phyloP scores from a whole-genome alignment of 805 yeast genomes.

The Jamesozyma lodderae region DNA sequence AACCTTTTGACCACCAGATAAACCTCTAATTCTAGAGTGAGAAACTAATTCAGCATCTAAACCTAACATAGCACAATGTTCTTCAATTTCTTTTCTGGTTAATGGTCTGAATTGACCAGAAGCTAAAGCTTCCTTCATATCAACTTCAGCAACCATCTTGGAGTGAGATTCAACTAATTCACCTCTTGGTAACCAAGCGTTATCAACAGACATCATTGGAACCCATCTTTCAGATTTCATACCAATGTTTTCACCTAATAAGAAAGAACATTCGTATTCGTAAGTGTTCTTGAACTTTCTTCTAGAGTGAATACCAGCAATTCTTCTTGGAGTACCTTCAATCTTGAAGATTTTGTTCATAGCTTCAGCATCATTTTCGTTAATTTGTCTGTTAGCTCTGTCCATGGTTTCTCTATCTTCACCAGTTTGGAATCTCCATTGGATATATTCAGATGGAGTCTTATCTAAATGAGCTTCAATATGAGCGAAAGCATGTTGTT shows the following conservation, averaged over 20 bases:
- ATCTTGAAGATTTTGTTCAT: conserved; percentile 99
- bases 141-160: conserved; percentile 99
- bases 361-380: conserved; percentile 92
- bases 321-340: conserved; percentile 98
- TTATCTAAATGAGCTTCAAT: conserved; percentile 97
- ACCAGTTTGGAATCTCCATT: conserved; percentile 99
- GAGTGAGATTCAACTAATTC: conserved; percentile 94
- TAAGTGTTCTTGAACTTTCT: conserved; percentile 99
- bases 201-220: conserved; percentile 98
- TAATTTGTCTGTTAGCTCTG: conserved; percentile 98
- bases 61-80: conserved; percentile 97
- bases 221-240: conserved; percentile 99
- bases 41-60: conserved; percentile 98
- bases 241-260: conserved; percentile 96
- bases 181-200: conserved; percentile 99
- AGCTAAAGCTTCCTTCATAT: conserved; percentile 99
- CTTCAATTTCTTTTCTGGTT: conserved; percentile 99
- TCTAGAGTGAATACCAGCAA: conserved; percentile 88
- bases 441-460: conserved; percentile 99
- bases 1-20: conserved; percentile 99
- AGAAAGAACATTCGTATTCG: conserved; percentile 98
- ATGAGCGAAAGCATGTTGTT: conserved; percentile 99
- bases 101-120: conserved; percentile 99
- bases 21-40: conserved; percentile 99
- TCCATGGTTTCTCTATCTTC: conserved; percentile 99